Evolutionary conservation across 768 basidiomycete species (phyloP).

Genomic region (Mycena latifolia): DNA sequence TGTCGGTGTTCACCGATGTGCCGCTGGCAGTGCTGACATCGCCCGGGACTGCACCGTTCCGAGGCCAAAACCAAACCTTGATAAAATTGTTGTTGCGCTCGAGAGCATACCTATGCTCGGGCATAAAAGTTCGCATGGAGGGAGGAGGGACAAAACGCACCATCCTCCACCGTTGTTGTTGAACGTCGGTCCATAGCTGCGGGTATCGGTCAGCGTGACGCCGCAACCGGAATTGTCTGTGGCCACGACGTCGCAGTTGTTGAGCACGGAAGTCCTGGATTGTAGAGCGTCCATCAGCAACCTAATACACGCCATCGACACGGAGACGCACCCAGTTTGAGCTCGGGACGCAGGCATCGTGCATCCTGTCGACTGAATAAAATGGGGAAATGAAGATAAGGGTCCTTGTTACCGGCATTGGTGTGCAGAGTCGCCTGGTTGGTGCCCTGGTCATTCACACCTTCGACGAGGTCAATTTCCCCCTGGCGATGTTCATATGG

Average conservation of each 20-base stretch:
- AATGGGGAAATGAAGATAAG: no score
- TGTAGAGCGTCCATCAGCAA: no score
- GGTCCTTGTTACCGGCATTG: slow-evolving; percentile 48
- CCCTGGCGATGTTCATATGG: no score
- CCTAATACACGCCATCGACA: no score
- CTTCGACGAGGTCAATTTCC: slow-evolving; percentile 68
- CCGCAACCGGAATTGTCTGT: slow-evolving; percentile 70
- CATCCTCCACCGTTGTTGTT: slow-evolving; percentile 74
- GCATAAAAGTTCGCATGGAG: no score
- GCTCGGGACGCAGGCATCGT: slow-evolving; percentile 61
- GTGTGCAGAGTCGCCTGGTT: slow-evolving; percentile 72
- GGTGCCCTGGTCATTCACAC: slow-evolving; percentile 67
- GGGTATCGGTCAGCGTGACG: slow-evolving; percentile 55
- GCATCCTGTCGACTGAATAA: slow-evolving; percentile 55
- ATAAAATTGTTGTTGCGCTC: slow-evolving; percentile 69
- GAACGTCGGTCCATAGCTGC: slow-evolving; percentile 70
- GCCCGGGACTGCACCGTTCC: slow-evolving; percentile 57
- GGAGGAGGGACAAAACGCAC: no score
- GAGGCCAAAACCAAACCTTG: slow-evolving; percentile 81
- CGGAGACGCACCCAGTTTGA: slow-evolving; percentile 59
- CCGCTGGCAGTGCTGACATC: slow-evolving; percentile 61
- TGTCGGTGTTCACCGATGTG: slow-evolving; percentile 58
- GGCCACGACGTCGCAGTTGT: slow-evolving; percentile 67
- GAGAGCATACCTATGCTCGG: slow-evolving; percentile 70
- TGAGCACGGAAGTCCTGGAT: no score